These are phyloP conservation scores for Hibiscus syriacus DNA, from an alignment of 345 rosid genomes.

Conservation along the genomic window DNA sequence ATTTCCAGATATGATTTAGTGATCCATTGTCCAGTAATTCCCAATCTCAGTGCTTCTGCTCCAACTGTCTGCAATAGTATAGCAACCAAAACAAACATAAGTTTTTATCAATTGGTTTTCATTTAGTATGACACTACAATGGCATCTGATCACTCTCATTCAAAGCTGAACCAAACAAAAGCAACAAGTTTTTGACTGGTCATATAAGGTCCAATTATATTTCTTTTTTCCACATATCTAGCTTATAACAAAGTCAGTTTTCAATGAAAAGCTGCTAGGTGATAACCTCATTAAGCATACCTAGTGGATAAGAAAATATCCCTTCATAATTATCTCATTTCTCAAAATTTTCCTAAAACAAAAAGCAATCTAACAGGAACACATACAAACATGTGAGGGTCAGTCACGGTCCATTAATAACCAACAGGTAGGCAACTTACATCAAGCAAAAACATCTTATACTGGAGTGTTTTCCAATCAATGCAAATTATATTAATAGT, in stretches of 20 bases:
- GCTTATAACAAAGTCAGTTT: not conserved
- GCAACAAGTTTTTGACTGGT: not conserved
- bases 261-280: not conserved
- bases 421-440: not conserved
- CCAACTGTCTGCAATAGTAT: constrained; percentile 66
- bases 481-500: not conserved
- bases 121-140: not conserved
- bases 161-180: not conserved
- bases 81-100: constrained; percentile 15
- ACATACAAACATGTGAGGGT: not conserved
- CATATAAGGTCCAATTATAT: not conserved
- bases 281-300: not conserved
- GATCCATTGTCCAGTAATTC: constrained; percentile 83
- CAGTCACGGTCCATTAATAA: too few species aligned
- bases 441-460: not conserved
- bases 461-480: not conserved
- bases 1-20: constrained; percentile 92
- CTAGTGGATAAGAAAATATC: not conserved
- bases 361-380: not conserved
- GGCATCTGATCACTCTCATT: not conserved
- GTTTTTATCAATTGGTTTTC: not conserved
- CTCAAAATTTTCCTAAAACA: not conserved
- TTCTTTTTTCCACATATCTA: not conserved
- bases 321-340: not conserved
- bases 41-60: constrained; percentile 78